Percentiles rank a stretch among this genome's conserved stretches.
Evolutionary conservation across 768 basidiomycete species (phyloP).

Genomic region (Serendipita sp.): DNA sequence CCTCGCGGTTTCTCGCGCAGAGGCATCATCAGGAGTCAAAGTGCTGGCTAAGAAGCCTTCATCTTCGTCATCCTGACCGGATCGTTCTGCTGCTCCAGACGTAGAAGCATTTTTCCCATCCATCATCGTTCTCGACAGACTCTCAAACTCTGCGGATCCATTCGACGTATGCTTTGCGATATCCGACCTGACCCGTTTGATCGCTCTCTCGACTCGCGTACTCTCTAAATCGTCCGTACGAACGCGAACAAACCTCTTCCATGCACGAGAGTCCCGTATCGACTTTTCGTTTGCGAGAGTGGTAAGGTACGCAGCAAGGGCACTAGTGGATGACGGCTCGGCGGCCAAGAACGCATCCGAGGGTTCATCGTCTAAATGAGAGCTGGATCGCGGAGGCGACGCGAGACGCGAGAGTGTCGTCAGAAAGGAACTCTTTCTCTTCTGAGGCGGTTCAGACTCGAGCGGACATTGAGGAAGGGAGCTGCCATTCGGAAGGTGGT

Average conservation of each 20-base stretch:
- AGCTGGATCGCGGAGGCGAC: conserved; percentile 39
- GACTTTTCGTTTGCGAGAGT: conserved; percentile 50
- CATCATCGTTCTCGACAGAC: not conserved
- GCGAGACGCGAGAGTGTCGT: conserved; percentile 74
- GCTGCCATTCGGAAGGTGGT: not conserved
- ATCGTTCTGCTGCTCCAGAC: not conserved
- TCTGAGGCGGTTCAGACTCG: conserved; percentile 18
- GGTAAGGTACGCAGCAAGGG: conserved; percentile 66
- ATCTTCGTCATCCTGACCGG: conserved; percentile 4
- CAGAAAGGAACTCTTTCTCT: conserved; percentile 72
- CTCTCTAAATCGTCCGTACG: conserved; percentile 81
- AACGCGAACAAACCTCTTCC: conserved; percentile 77
- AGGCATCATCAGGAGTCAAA: not conserved
- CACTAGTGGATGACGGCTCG: conserved; percentile 29
- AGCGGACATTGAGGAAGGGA: conserved; percentile 30
- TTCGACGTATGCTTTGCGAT: conserved; percentile 42
- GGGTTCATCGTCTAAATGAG: conserved; percentile 22
- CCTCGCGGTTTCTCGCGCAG: not conserved
- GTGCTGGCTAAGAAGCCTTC: not conserved
- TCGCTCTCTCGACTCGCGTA: conserved; percentile 68
- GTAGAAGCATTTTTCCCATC: not conserved
- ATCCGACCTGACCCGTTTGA: conserved; percentile 77
- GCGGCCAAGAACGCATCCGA: conserved; percentile 43
- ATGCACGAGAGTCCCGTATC: conserved; percentile 49
- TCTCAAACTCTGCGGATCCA: not conserved